Percentiles rank a stretch among this genome's conserved stretches.
phyloP scores from a whole-genome alignment of 129 eudicot species.

The Chrysanthemum seticuspe region DNA sequence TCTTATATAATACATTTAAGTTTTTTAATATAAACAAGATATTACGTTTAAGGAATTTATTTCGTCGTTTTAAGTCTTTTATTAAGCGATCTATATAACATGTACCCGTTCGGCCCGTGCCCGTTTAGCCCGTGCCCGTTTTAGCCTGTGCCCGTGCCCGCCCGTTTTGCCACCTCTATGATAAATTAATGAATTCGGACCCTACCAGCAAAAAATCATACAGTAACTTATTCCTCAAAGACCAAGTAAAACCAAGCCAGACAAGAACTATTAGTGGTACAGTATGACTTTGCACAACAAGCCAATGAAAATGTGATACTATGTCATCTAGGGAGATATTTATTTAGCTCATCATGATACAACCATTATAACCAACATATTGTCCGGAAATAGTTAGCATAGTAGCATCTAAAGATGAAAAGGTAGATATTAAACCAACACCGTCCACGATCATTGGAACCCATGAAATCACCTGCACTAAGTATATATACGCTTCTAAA shows the following conservation, averaged over 20 bases:
- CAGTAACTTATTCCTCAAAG: constrained; percentile 17
- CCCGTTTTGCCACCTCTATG: too few relatives aligned
- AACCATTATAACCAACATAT: not conserved
- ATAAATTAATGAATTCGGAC: not conserved
- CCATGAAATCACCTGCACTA: constrained; percentile 20
- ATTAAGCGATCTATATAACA: too few relatives aligned
- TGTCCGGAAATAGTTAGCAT: not conserved
- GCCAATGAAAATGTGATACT: not conserved
- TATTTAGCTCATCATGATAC: not conserved
- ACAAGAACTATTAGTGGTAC: not conserved
- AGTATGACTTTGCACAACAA: constrained; percentile 15
- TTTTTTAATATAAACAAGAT: too few relatives aligned
- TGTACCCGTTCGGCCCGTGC: too few relatives aligned
- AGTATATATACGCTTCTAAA: constrained; percentile 12
- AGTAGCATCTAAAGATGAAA: too few relatives aligned
- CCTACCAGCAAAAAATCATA: not conserved
- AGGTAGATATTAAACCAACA: too few relatives aligned
- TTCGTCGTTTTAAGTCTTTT: too few relatives aligned
- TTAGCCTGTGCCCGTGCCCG: too few relatives aligned
- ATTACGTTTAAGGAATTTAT: too few relatives aligned
- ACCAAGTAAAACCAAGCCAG: constrained; percentile 15
- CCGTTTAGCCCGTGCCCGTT: too few relatives aligned
- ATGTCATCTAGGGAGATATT: not conserved
- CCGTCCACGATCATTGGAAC: constrained; percentile 14
- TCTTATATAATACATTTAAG: too few relatives aligned